These are phyloP conservation scores for Epithele typhae DNA, from an alignment of 768 basidiomycete species.

Conservation along the genomic window DNA sequence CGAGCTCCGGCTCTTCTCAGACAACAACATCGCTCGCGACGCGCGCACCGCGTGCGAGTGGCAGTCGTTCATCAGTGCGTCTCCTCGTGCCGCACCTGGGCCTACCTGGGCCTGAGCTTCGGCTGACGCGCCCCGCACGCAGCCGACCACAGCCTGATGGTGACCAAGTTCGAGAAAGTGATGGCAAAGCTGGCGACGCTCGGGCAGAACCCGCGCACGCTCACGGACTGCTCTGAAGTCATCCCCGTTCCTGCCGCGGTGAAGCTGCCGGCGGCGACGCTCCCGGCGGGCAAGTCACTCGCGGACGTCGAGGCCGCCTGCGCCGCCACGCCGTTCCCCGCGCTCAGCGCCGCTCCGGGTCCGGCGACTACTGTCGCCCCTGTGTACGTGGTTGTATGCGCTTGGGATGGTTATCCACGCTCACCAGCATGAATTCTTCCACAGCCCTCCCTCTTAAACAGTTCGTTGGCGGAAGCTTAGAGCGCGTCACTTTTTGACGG, in stretches of 20 bases:
- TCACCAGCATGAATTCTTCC: neutral
- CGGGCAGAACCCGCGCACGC: slow-evolving; percentile 11
- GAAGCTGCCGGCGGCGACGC: slow-evolving; percentile 11
- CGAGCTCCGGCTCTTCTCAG: slow-evolving; percentile 33
- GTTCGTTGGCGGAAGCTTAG: too few species aligned
- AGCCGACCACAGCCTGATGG: slow-evolving; percentile 12
- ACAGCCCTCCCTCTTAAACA: neutral
- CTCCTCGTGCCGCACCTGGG: too few species aligned
- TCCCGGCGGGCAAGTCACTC: slow-evolving; percentile 21
- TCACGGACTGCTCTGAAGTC: slow-evolving; percentile 16
- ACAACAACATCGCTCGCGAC: slow-evolving; percentile 21
- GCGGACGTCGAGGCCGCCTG: slow-evolving; percentile 21
- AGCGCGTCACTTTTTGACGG: too few species aligned
- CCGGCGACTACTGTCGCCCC: slow-evolving; percentile 26
- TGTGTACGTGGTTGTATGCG: slow-evolving; percentile 19
- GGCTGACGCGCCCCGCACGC: neutral
- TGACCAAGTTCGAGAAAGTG: slow-evolving; percentile 13
- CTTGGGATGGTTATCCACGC: neutral
- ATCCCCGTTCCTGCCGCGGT: slow-evolving; percentile 6
- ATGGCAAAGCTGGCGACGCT: slow-evolving; percentile 13
- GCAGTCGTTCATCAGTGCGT: slow-evolving; percentile 23
- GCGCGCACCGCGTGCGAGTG: slow-evolving; percentile 30
- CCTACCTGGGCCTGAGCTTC: too few species aligned
- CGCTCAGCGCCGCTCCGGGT: slow-evolving; percentile 20
- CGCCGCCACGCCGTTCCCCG: slow-evolving; percentile 18